phyloP scores from a whole-genome alignment of 306 rosid species.

The Quercus ilex region DNA sequence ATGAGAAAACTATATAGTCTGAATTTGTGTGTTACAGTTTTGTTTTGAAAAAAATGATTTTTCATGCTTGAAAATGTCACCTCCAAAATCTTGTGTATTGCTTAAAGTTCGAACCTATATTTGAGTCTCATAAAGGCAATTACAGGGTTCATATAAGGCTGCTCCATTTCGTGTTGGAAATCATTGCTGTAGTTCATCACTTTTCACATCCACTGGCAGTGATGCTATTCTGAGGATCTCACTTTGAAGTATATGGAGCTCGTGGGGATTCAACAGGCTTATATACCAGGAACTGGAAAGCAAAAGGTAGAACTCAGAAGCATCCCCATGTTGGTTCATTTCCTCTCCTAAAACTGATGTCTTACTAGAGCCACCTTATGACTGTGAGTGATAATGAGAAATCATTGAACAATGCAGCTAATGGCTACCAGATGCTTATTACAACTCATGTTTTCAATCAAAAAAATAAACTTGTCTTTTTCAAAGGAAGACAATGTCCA shows the following conservation, averaged over 20 bases:
- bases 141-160: constrained; percentile 33
- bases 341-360: constrained; percentile 90
- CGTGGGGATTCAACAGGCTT: constrained; percentile 42
- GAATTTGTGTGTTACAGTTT: constrained; percentile 31
- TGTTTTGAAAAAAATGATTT: too few species aligned
- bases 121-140: constrained; percentile 43
- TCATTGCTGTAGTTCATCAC: constrained; percentile 40
- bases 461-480: too few species aligned
- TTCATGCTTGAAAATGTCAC: too few species aligned
- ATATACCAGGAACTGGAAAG: constrained; percentile 39
- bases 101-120: constrained; percentile 70
- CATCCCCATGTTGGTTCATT: constrained; percentile 70
- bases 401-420: constrained; percentile 32
- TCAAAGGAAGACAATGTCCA: too few species aligned
- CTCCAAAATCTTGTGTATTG: too few species aligned
- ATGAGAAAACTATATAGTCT: constrained; percentile 22
- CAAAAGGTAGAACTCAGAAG: constrained; percentile 46
- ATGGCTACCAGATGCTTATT: background rate
- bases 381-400: too few species aligned
- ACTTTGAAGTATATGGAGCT: constrained; percentile 66
- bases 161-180: constrained; percentile 80
- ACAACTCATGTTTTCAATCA: too few species aligned
- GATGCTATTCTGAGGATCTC: constrained; percentile 38
- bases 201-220: constrained; percentile 38
- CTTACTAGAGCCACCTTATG: constrained; percentile 61